These are phyloP conservation scores for Talaromyces verruculosus DNA, from an alignment of 2,329 filamentous ascomycete species.

Conservation along the genomic window DNA sequence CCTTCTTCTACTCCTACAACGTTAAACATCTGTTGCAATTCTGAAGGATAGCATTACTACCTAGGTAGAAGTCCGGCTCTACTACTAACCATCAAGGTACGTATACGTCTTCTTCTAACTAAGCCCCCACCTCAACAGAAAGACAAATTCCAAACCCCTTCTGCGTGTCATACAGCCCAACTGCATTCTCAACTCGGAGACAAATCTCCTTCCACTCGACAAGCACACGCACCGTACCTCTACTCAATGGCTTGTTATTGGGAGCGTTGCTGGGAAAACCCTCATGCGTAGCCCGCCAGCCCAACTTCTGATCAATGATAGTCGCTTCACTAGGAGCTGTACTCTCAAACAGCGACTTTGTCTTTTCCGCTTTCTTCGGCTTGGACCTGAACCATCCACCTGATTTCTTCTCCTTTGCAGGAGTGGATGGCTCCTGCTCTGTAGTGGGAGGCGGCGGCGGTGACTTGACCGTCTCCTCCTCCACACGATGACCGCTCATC, in stretches of 20 bases:
- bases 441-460: background rate
- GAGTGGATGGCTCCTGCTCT: background rate
- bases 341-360: conserved; percentile 22
- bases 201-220: conserved; percentile 42
- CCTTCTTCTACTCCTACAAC: background rate
- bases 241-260: conserved; percentile 20
- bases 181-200: conserved; percentile 45
- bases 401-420: conserved; percentile 9
- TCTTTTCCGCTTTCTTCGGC: conserved; percentile 21
- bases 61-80: background rate
- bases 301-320: conserved; percentile 31
- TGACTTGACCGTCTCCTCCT: conserved; percentile 14
- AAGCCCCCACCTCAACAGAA: conserved; percentile 33
- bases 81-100: background rate
- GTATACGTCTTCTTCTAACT: conserved; percentile 23
- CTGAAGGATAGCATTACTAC: background rate
- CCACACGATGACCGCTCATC: conserved; percentile 25
- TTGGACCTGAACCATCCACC: conserved; percentile 17
- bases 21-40: background rate
- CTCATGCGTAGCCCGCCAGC: conserved; percentile 30
- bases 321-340: conserved; percentile 22
- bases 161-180: conserved; percentile 47
- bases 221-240: conserved; percentile 31
- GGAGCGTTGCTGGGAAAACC: conserved; percentile 3
- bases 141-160: conserved; percentile 37